Evolutionary conservation across 306 rosid genomes (phyloP), one percentile per base, ranked within the genome.

Genomic region (Biancaea sappan): DNA sequence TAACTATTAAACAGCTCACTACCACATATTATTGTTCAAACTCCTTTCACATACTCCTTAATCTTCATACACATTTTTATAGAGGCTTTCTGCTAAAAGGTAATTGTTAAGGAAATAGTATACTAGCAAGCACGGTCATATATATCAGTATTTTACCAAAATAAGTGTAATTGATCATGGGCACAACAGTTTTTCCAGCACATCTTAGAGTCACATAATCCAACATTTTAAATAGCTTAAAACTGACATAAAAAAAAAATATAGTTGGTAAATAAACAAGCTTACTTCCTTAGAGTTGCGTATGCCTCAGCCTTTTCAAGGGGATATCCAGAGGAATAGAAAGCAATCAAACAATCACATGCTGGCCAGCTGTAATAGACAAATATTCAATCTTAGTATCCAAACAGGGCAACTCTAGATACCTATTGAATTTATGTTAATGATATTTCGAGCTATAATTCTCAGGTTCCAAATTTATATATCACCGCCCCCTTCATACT

Each of bases 341-440:
- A 95, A 79, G 96, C 98, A 84, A 95, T 92, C 90, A 95, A 86
- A 86, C 99, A 90, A 73, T 95, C 98, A 75, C 97, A 95, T 75
- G 84, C 38, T 48, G 98, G 98, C 99, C 99, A 95, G 76, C 99
- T 95, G 96, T 86, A 83, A 88, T n/a, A 78, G 75, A 65, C 74
- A 63, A 35, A 71, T 13, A 35, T 14, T 57, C 66, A 58, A 74
- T 53, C 46, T 66, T 44, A 81, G 29, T 64, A 60, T 67, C 21
- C 71, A 34, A 29, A 6, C 32, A 62, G 2, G 10, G 19, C 6
- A 12, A 31, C 29, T 15, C 43, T 19, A 34, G 47, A 34, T 34
- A 34, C 13, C 44, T 21, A 18, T 1, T 38, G 32, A 24, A 9
- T 54, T 38, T 13, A 41, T 2, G 6, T 9, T 9, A 43, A 28